Percentiles rank a stretch among this genome's conserved stretches.
These are phyloP conservation scores for Infundibulicybe gibba DNA, from an alignment of 768 basidiomycete genomes.

Conservation along the genomic window DNA sequence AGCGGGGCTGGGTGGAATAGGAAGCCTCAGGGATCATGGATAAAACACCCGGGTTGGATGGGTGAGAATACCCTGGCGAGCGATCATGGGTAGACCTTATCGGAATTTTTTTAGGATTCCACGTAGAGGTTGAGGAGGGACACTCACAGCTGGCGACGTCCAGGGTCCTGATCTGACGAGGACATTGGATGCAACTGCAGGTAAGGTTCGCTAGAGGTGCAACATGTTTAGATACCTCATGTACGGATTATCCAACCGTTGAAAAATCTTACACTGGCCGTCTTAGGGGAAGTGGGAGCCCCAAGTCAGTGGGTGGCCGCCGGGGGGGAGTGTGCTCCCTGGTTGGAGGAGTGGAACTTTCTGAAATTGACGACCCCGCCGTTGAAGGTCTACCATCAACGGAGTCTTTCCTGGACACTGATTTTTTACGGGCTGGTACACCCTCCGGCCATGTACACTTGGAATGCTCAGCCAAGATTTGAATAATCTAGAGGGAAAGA, in stretches of 20 bases:
- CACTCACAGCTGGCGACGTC: constrained; percentile 46
- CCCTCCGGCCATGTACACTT: constrained; percentile 87
- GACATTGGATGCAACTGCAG: constrained; percentile 39
- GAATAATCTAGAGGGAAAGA: constrained; percentile 4
- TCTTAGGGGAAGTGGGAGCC: constrained; percentile 35
- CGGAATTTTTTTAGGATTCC: constrained; percentile 1
- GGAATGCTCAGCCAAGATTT: not conserved
- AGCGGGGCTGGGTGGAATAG: constrained; percentile 50
- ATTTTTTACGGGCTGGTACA: constrained; percentile 69
- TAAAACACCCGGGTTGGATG: constrained; percentile 38
- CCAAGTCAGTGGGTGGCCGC: constrained; percentile 40
- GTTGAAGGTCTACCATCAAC: constrained; percentile 67
- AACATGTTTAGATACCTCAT: too few relatives aligned
- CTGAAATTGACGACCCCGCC: constrained; percentile 71
- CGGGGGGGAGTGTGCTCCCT: constrained; percentile 64
- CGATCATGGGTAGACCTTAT: constrained; percentile 27
- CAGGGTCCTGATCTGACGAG: constrained; percentile 34
- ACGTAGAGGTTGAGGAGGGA: constrained; percentile 2
- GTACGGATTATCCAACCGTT: constrained; percentile 2
- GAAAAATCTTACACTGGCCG: constrained; percentile 33
- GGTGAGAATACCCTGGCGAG: constrained; percentile 43
- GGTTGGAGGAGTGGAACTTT: constrained; percentile 69
- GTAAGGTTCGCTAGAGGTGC: constrained; percentile 37
- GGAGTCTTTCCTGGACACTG: constrained; percentile 51
- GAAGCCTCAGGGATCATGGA: constrained; percentile 59